A percentile compares a stretch with the other conserved stretches of the same genome.
These are phyloP conservation scores for Solanum peruvianum DNA, from an alignment of 257 asterid genomes.

Conservation along the genomic window DNA sequence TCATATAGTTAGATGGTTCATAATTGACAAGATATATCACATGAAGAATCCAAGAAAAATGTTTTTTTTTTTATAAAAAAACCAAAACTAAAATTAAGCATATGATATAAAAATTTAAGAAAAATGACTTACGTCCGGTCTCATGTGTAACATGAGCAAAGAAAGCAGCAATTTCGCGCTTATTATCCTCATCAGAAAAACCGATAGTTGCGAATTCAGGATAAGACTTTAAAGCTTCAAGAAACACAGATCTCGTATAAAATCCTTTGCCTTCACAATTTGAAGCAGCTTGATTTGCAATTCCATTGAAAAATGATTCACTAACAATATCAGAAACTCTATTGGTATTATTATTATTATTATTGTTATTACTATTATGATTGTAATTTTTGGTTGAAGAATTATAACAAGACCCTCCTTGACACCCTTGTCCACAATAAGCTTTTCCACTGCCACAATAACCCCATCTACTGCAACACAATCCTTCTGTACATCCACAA, in stretches of 20 bases:
- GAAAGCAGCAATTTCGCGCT: slow-evolving; percentile 47
- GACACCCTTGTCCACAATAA: slow-evolving; percentile 37
- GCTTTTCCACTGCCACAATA: slow-evolving; percentile 24
- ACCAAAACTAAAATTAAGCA: background rate
- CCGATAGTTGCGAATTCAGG: slow-evolving; percentile 18
- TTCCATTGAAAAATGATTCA: slow-evolving; percentile 27
- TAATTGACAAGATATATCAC: background rate
- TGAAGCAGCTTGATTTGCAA: slow-evolving; percentile 12
- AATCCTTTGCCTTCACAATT: slow-evolving; percentile 36
- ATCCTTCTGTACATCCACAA: slow-evolving; percentile 25
- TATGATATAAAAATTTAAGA: background rate
- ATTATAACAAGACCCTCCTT: slow-evolving; percentile 19
- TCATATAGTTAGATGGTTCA: background rate
- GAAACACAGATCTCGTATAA: slow-evolving; percentile 30
- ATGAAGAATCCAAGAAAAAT: background rate
- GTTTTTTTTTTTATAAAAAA: too few relatives aligned
- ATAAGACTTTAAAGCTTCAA: slow-evolving; percentile 24
- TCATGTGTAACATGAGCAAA: slow-evolving; percentile 48
- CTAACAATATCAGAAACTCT: slow-evolving; percentile 22
- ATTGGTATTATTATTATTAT: background rate
- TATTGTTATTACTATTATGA: background rate
- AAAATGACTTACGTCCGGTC: slow-evolving; percentile 31
- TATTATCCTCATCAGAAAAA: slow-evolving; percentile 24
- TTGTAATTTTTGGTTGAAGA: slow-evolving; percentile 2
- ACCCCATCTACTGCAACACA: slow-evolving; percentile 38